Conservation (phyloP, 2,329 filamentous ascomycete genomes). For the Teratosphaeria destructans region DNA sequence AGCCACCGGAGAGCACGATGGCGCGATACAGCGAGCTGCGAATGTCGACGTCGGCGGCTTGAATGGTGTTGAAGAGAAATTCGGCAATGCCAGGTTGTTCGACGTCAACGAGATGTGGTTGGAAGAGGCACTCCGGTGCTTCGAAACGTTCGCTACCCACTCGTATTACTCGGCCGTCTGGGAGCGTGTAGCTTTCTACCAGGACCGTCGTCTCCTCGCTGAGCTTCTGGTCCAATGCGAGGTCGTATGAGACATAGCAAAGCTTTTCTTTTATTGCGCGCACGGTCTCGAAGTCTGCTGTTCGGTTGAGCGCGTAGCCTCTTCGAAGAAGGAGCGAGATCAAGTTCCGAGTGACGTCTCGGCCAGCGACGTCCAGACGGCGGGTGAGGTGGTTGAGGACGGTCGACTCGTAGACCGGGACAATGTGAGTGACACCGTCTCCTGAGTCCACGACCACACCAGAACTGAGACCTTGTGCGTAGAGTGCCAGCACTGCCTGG, state of each 20-base stretch:
- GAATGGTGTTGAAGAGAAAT: conserved; percentile 98
- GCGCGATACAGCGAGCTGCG: conserved; percentile 91
- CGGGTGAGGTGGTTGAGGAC: conserved; percentile 95
- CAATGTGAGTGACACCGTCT: conserved; percentile 96
- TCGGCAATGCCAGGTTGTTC: conserved; percentile 95
- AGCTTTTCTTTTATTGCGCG: conserved; percentile 99
- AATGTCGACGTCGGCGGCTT: conserved; percentile 89
- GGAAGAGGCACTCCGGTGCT: conserved; percentile 95
- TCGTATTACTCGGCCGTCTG: conserved; percentile 89
- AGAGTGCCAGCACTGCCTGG: conserved; percentile 89
- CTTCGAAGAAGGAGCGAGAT: conserved; percentile 88
- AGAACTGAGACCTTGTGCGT: conserved; percentile 74
- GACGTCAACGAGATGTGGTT: conserved; percentile 93
- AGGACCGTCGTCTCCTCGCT: conserved; percentile 96
- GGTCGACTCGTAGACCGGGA: conserved; percentile 95
- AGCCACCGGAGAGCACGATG: conserved; percentile 89
- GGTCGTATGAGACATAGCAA: conserved; percentile 97
- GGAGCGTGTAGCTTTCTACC: conserved; percentile 94
- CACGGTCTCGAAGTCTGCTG: conserved; percentile 97
- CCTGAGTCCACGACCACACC: conserved; percentile 98
- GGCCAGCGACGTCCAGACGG: conserved; percentile 86
- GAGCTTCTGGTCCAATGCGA: conserved; percentile 89
- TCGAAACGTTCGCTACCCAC: conserved; percentile 97
- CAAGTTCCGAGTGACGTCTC: conserved; percentile 96
- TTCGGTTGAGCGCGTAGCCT: conserved; percentile 94